A percentile compares a stretch with the other conserved stretches of the same genome.
Conservation (phyloP, 2,329 filamentous ascomycete species). For the Stagonosporopsis cucurbitacearum region DNA sequence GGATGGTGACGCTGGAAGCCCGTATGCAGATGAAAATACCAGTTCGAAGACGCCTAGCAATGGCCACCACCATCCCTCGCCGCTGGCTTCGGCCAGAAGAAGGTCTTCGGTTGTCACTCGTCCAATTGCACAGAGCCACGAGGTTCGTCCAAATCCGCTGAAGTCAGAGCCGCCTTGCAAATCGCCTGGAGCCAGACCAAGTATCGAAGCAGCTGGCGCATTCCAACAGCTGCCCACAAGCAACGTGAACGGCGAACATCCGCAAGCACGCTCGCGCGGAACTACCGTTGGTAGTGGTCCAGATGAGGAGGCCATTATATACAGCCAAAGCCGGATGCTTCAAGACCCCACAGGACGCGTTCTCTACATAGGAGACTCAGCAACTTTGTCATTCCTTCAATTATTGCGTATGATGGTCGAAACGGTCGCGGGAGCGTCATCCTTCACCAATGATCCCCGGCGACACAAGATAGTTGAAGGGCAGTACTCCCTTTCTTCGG, state of each 20-base stretch:
- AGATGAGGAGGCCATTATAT: slow-evolving; percentile 64
- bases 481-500: slow-evolving; percentile 56
- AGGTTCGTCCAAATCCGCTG: slow-evolving; percentile 10
- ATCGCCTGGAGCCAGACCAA: slow-evolving; percentile 26
- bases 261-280: slow-evolving; percentile 40
- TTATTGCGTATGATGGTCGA: slow-evolving; percentile 67
- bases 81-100: slow-evolving; percentile 24
- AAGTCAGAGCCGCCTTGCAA: slow-evolving; percentile 34
- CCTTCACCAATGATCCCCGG: slow-evolving; percentile 64
- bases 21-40: slow-evolving; percentile 26
- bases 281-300: slow-evolving; percentile 50
- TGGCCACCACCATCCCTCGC: slow-evolving; percentile 27
- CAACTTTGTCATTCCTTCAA: slow-evolving; percentile 66
- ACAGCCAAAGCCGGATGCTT: slow-evolving; percentile 64
- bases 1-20: slow-evolving; percentile 26
- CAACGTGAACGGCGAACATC: slow-evolving; percentile 25
- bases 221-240: slow-evolving; percentile 35
- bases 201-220: slow-evolving; percentile 33
- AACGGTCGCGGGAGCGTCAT: slow-evolving; percentile 59
- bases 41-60: slow-evolving; percentile 34
- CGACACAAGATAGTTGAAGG: slow-evolving; percentile 65
- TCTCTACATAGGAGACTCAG: slow-evolving; percentile 68
- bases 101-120: slow-evolving; percentile 26
- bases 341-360: slow-evolving; percentile 65
- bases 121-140: slow-evolving; percentile 9